A percentile compares a stretch with the other conserved stretches of the same genome.
These are phyloP conservation scores for Linanthus parryae DNA, from an alignment of 148 eudicot species.

Conservation along the genomic window DNA sequence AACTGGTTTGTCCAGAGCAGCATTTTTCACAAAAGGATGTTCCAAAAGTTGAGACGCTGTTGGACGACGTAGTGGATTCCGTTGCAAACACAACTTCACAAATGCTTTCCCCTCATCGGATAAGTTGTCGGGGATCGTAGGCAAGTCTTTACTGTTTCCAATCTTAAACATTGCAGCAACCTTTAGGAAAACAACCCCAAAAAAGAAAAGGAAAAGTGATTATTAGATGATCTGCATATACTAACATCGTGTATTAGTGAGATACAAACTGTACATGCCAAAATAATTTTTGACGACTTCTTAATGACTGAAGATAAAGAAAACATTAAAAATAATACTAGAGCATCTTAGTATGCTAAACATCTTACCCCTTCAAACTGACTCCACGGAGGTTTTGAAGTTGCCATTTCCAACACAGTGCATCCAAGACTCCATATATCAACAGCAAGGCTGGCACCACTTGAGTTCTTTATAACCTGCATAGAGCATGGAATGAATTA, in stretches of 20 bases:
- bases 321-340: slow-evolving; percentile 1
- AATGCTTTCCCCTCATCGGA: slow-evolving; percentile 92
- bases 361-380: slow-evolving; percentile 94
- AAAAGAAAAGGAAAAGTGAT: slow-evolving; percentile 2
- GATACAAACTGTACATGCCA: neutral
- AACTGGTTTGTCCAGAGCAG: slow-evolving; percentile 58
- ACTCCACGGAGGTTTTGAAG: slow-evolving; percentile 94
- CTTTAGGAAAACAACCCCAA: slow-evolving; percentile 26
- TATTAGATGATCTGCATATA: neutral
- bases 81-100: slow-evolving; percentile 75
- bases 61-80: slow-evolving; percentile 67
- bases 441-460: slow-evolving; percentile 74
- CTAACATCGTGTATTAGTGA: no score
- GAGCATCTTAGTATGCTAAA: neutral
- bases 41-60: slow-evolving; percentile 76
- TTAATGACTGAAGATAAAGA: neutral
- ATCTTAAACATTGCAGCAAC: slow-evolving; percentile 97
- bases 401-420: slow-evolving; percentile 93
- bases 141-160: slow-evolving; percentile 90
- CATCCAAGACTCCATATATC: slow-evolving; percentile 98
- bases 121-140: slow-evolving; percentile 78
- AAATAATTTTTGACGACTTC: neutral
- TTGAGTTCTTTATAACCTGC: slow-evolving; percentile 77
- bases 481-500: slow-evolving; percentile 7
- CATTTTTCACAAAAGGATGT: slow-evolving; percentile 74